Conservation (phyloP, 2,329 filamentous ascomycete species). For the Scleromitrula shiraiana region DNA sequence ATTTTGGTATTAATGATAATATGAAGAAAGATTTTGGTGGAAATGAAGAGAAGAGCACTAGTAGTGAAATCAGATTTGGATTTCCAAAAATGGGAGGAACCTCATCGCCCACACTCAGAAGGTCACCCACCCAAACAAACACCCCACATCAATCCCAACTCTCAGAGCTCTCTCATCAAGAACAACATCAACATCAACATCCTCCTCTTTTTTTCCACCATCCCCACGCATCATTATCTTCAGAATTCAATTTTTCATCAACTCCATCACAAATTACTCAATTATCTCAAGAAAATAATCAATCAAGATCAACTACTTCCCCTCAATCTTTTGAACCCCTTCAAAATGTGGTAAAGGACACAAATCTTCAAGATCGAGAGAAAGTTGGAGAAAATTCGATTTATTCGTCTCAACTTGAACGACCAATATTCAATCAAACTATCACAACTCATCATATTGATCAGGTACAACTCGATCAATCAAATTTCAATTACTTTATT, state of each 20-base stretch:
- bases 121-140: not conserved
- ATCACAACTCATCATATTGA: too few species aligned
- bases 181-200: not conserved
- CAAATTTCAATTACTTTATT: not conserved
- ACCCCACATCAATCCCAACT: too few species aligned
- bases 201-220: too few species aligned
- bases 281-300: not conserved
- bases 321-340: too few species aligned
- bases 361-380: too few species aligned
- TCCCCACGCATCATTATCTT: too few species aligned
- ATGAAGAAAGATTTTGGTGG: not conserved
- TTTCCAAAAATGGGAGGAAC: conserved; percentile 8
- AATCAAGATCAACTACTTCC: too few species aligned
- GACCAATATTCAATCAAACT: too few species aligned
- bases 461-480: too few species aligned
- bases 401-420: too few species aligned
- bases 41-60: conserved; percentile 1
- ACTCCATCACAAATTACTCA: not conserved
- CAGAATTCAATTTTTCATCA: not conserved
- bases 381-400: too few species aligned
- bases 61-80: not conserved
- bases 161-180: not conserved
- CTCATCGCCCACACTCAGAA: conserved; percentile 1
- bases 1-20: not conserved
- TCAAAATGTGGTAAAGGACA: too few species aligned